phyloP scores from a whole-genome alignment of 106 monocot genomes.

The Acanthochlamys bracteata region DNA sequence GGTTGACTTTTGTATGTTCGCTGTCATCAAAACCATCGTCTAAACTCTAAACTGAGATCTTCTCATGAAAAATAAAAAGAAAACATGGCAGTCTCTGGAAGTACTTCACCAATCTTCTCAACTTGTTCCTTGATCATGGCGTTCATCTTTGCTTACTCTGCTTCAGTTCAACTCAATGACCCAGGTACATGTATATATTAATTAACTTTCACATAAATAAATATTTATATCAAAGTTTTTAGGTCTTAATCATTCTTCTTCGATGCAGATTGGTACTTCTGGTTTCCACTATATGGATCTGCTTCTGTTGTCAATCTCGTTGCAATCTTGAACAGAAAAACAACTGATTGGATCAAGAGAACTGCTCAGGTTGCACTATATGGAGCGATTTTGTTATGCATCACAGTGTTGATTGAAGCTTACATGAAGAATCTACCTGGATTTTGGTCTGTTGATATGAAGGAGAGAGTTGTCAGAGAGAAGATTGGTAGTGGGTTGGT shows the following conservation, averaged over 20 bases:
- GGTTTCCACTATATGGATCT: conserved; percentile 52
- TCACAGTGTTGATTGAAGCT: conserved; percentile 39
- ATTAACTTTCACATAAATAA: no score
- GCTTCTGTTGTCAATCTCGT: conserved; percentile 38
- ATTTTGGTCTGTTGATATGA: conserved; percentile 51
- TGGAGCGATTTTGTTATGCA: conserved; percentile 20
- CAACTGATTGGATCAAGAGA: neutral
- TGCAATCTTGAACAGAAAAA: neutral
- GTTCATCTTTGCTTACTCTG: conserved; percentile 56
- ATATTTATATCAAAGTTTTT: no score
- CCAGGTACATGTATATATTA: conserved; percentile 22
- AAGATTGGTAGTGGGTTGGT: conserved; percentile 63
- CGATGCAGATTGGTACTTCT: conserved; percentile 62
- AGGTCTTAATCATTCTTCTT: no score
- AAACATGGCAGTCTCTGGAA: conserved; percentile 4
- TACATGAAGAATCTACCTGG: conserved; percentile 16
- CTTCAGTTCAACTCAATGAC: conserved; percentile 60
- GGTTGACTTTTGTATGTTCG: no score
- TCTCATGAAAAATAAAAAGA: neutral
- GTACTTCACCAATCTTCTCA: conserved; percentile 14
- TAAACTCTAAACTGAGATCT: neutral
- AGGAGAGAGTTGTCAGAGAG: conserved; percentile 65
- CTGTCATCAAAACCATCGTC: no score
- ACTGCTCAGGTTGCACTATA: conserved; percentile 8
- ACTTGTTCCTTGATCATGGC: conserved; percentile 42